Evolutionary conservation across 2,329 filamentous ascomycete species (phyloP), one percentile per base, ranked within the genome.

Genomic region (Aspergillus sp.): DNA sequence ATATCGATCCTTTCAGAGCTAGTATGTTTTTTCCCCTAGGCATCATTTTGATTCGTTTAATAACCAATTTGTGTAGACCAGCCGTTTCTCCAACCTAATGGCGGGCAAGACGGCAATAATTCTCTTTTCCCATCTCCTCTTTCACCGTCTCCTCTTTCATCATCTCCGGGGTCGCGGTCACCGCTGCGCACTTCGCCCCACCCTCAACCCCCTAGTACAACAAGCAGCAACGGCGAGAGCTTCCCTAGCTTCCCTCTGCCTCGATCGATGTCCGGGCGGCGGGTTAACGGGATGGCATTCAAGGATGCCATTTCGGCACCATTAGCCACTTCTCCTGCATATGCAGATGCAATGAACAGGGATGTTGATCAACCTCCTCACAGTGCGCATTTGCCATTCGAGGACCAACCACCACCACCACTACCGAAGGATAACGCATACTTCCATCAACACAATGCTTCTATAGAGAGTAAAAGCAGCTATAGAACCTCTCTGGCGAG

Each of bases 101-200:
- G 87, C 87, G 50, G 77, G 6, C 33, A 44, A 4, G 90, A 86
- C 72, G 81, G 81, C 56, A 83, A 82, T 64, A 82, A 82, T 51
- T 87, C 85, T 41, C 82, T 80, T 62, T 84, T 82, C 57, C 78
- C 83, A 25, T 90, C 89, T n/a, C 88, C 88, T 7, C 78, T 81
- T 55, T 86, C 84, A 14, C 81, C 84, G 23, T 77, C 75, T 57
- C 79, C 80, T 21, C 21, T 21, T 55, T 86, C 84, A 14, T 81
- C 84, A 25, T 77, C 75, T 57, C 79, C 80, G 70, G 65, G 79
- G 69, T 58, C 75, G 69, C 67, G 76, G 75, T 70, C 78, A 69
- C 72, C 76, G 14, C 73, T 72, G 59, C 72, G 66, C 46, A 75
- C 75, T 2, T 65, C 73, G n/a, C 76, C 78, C 7, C 55, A 75